These are phyloP conservation scores for Allium fistulosum DNA, from an alignment of 106 monocot genomes.

Conservation along the genomic window DNA sequence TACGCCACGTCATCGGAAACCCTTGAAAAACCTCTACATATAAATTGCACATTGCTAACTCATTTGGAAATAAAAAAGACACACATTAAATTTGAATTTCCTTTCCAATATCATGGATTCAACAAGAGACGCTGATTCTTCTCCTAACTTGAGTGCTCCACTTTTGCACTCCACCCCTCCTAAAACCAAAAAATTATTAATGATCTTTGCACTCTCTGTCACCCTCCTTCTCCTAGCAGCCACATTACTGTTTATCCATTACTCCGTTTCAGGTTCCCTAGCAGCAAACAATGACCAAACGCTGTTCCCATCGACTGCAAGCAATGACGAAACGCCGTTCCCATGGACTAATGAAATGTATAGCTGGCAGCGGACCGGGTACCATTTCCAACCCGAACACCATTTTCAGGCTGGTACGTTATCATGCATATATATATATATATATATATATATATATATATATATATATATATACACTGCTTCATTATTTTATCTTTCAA, in stretches of 20 bases:
- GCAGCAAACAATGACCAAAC: background rate
- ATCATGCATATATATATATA: background rate
- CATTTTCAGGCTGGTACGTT: constrained; percentile 14
- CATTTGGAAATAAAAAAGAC: background rate
- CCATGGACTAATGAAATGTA: constrained; percentile 52
- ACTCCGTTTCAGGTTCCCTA: background rate
- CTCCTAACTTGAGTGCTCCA: background rate
- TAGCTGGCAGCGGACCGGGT: constrained; percentile 53
- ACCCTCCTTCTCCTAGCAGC: background rate
- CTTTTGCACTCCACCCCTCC: background rate
- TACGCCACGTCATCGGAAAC: background rate
- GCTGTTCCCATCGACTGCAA: background rate
- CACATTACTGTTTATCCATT: background rate
- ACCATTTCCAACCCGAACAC: constrained; percentile 54
- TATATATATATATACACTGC: background rate
- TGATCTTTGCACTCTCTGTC: background rate
- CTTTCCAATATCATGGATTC: background rate
- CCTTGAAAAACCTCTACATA: background rate
- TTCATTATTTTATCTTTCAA: background rate
- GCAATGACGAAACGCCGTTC: background rate
- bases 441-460: no score
- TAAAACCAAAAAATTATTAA: background rate
- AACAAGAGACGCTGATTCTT: background rate
- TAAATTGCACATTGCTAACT: background rate
- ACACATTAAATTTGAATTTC: background rate